phyloP scores from a whole-genome alignment of 495 filamentous ascomycete species.

The Talaromyces stipitatus region DNA sequence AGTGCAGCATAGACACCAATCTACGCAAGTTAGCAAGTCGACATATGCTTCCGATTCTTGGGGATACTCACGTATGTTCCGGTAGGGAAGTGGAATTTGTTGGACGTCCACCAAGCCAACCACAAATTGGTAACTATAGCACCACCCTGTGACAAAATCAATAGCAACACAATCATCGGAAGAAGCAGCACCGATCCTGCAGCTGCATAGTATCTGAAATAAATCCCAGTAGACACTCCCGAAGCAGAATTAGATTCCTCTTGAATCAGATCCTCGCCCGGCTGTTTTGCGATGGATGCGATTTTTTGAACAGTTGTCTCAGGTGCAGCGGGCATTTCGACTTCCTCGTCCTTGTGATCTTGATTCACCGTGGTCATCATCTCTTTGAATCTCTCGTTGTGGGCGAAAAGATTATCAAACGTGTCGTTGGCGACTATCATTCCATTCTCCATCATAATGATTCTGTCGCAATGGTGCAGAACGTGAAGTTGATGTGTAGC shows the following conservation, averaged over 20 bases:
- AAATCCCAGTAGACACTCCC: constrained; percentile 79
- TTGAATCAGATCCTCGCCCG: constrained; percentile 67
- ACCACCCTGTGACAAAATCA: constrained; percentile 65
- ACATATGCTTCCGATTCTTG: constrained; percentile 62
- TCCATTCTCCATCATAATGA: constrained; percentile 19
- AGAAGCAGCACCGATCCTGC: constrained; percentile 67
- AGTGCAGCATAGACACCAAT: constrained; percentile 3
- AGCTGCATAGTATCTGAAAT: constrained; percentile 69
- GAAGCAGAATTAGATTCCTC: constrained; percentile 75
- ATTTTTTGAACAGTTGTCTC: neutral
- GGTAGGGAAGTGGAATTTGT: constrained; percentile 52
- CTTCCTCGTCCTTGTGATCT: constrained; percentile 7
- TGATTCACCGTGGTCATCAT: constrained; percentile 8
- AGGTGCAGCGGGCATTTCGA: neutral
- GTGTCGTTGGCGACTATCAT: constrained; percentile 19
- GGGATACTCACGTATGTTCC: constrained; percentile 78
- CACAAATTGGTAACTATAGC: constrained; percentile 85
- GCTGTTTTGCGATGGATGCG: constrained; percentile 47
- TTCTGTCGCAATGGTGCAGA: constrained; percentile 11
- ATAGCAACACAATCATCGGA: constrained; percentile 53
- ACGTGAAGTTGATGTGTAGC: constrained; percentile 17
- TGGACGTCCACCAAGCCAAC: constrained; percentile 86
- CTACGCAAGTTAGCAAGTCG: constrained; percentile 46
- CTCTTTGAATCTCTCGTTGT: constrained; percentile 8
- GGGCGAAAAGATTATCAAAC: constrained; percentile 11